phyloP scores from a whole-genome alignment of 768 basidiomycete genomes.

The Rhodotorula kratochvilovae region DNA sequence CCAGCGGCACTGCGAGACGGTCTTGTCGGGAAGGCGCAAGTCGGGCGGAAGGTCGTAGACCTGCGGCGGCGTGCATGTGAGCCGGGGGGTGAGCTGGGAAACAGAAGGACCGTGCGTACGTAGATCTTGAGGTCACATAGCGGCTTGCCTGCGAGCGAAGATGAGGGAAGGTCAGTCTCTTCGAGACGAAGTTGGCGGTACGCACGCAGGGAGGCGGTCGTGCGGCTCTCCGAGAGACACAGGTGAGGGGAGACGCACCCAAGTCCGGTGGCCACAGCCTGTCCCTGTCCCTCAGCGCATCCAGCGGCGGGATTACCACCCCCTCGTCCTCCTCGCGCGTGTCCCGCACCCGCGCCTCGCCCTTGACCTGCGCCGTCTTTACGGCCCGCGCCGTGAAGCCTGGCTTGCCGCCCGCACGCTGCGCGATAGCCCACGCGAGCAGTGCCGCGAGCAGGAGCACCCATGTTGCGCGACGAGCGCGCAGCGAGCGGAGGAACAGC shows the following conservation, averaged over 20 bases:
- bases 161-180: not conserved
- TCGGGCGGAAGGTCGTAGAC: constrained; percentile 24
- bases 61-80: not conserved
- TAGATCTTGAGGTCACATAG: constrained; percentile 24
- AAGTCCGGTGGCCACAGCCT: constrained; percentile 27
- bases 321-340: not conserved
- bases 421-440: not conserved
- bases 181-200: not conserved
- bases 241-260: not conserved
- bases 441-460: not conserved
- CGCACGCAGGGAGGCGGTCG: not conserved
- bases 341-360: not conserved
- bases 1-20: constrained; percentile 28
- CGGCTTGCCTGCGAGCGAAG: constrained; percentile 11
- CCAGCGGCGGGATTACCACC: constrained; percentile 7
- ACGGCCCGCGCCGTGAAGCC: not conserved
- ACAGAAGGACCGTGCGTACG: not conserved
- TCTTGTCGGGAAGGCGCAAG: constrained; percentile 5
- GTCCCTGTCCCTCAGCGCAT: constrained; percentile 8
- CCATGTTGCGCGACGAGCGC: not conserved
- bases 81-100: not conserved
- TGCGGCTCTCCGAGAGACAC: too few relatives aligned
- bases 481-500: not conserved
- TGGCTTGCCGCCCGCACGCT: too few relatives aligned
- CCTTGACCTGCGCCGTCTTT: accelerated